These are phyloP conservation scores for Blastobotrys terrestris DNA, from an alignment of 805 yeast genomes.

Conservation along the genomic window DNA sequence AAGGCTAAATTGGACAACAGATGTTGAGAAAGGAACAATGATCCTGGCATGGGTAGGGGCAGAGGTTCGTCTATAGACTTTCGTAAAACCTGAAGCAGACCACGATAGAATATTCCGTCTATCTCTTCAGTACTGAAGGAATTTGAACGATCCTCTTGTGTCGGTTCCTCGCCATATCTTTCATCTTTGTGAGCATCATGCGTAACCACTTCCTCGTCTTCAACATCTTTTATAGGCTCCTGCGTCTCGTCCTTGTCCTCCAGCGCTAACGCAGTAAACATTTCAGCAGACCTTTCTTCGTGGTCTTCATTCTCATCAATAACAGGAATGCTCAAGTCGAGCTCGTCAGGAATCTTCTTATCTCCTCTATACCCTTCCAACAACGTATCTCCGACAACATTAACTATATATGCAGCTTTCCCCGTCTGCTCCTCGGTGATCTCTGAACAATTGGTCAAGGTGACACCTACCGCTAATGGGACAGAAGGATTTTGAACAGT, in stretches of 20 bases:
- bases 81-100: slow-evolving; percentile 65
- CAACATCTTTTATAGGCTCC: slow-evolving; percentile 12
- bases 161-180: slow-evolving; percentile 13
- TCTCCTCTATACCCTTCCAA: slow-evolving; percentile 43
- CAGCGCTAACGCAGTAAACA: slow-evolving; percentile 13
- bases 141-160: slow-evolving; percentile 1
- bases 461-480: slow-evolving; percentile 66
- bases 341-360: slow-evolving; percentile 39
- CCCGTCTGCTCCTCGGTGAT: slow-evolving; percentile 62
- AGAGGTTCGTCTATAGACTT: slow-evolving; percentile 33
- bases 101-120: slow-evolving; percentile 66
- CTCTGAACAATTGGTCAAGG: slow-evolving; percentile 30
- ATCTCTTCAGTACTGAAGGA: slow-evolving; percentile 34
- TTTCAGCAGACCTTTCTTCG: background rate
- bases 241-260: slow-evolving; percentile 22
- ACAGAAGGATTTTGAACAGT: slow-evolving; percentile 55
- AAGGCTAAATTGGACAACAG: slow-evolving; percentile 66
- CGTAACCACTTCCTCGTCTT: slow-evolving; percentile 6
- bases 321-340: slow-evolving; percentile 18
- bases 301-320: background rate
- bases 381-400: slow-evolving; percentile 61
- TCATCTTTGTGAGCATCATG: slow-evolving; percentile 5
- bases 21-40: slow-evolving; percentile 67
- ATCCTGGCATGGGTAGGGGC: slow-evolving; percentile 62
- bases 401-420: slow-evolving; percentile 70